Evolutionary conservation across 2,329 filamentous ascomycete genomes (phyloP), one percentile per base, ranked within the genome.

Genomic region (Orbilia brochopaga): DNA sequence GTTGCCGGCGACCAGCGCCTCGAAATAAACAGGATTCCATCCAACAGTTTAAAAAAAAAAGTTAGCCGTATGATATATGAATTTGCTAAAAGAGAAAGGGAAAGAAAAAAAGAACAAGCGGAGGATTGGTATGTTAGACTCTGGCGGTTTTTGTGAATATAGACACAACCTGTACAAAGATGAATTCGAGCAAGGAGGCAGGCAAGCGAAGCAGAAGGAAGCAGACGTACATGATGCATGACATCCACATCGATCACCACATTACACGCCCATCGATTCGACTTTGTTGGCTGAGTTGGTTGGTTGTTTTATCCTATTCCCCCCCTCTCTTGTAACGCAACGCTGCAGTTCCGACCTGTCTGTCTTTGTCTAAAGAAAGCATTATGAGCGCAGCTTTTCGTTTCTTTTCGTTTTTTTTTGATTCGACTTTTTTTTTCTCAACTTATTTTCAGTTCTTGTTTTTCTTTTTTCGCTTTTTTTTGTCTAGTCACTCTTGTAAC

Each of bases 301-400:
- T 42, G 42, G 59, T 55, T 59, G n/a, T 55, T 61, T 61, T 72
- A 72, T 72, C 60, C 58, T 60, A 46, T 37, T 65, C 42, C 19
- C 21, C 51, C n/a, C 27, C 40, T 62, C 59, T 61, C 65, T 40
- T 69, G 58, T 69, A 52, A 64, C 59, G 54, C 66, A 52, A 64
- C 59, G 54, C 66, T 72, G 66, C 60, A 53, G 59, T 72, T 72
- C 50, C 42, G 23, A 3, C 27, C 50, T 53, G 50, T 53, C 50
- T 53, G 24, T 53, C 19, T 53, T 60, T 65, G 66, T 72, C 59
- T 60, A 58, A 57, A 57, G 53, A 57, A 44, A 65, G 67, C 67
- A 72, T 32, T 32, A 32, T 72, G 37, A 65, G 67, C 67, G 67
- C 46, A 72, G 50, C 30, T 32, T 32, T 8, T 32, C 8, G 27